Evolutionary conservation across 441 rosid genomes (phyloP).

Genomic region (Arabidopsis hybrid): DNA sequence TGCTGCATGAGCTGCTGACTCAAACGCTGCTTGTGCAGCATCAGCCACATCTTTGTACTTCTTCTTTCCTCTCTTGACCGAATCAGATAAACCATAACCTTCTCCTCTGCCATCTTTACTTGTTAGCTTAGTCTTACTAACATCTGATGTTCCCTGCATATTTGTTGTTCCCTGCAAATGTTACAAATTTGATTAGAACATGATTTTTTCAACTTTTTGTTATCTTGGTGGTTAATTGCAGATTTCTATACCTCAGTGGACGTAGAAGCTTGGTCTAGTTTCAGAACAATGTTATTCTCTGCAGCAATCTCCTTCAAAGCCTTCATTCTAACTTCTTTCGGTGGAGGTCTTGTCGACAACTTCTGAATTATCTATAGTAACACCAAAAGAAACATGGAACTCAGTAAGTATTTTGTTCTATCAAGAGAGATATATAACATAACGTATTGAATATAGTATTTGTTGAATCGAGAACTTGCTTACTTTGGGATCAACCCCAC

Average conservation of each 20-base stretch:
- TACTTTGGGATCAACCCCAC: slow-evolving; percentile 77
- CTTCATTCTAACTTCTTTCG: slow-evolving; percentile 62
- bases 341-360: slow-evolving; percentile 83
- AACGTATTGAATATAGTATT: slow-evolving; percentile 25
- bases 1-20: slow-evolving; percentile 91
- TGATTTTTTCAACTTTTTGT: background rate
- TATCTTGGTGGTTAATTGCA: slow-evolving; percentile 7
- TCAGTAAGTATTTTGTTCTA: slow-evolving; percentile 14
- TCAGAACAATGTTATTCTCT: slow-evolving; percentile 65
- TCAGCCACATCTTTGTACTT: slow-evolving; percentile 90
- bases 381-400: slow-evolving; percentile 22
- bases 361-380: slow-evolving; percentile 71
- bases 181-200: slow-evolving; percentile 21
- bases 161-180: slow-evolving; percentile 52
- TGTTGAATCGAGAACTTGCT: background rate
- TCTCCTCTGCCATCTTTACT: slow-evolving; percentile 26
- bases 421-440: background rate
- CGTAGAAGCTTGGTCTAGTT: slow-evolving; percentile 53
- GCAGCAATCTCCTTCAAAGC: slow-evolving; percentile 74
- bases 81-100: slow-evolving; percentile 58
- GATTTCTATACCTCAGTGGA: slow-evolving; percentile 53
- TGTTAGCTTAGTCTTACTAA: slow-evolving; percentile 42
- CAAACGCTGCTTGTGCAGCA: slow-evolving; percentile 97
- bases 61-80: slow-evolving; percentile 51
- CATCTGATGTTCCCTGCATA: slow-evolving; percentile 54